Percentiles rank a stretch among this genome's conserved stretches.
phyloP scores from a whole-genome alignment of 164 flowering plant genomes.

The grape (Vitis vinifera) region DNA sequence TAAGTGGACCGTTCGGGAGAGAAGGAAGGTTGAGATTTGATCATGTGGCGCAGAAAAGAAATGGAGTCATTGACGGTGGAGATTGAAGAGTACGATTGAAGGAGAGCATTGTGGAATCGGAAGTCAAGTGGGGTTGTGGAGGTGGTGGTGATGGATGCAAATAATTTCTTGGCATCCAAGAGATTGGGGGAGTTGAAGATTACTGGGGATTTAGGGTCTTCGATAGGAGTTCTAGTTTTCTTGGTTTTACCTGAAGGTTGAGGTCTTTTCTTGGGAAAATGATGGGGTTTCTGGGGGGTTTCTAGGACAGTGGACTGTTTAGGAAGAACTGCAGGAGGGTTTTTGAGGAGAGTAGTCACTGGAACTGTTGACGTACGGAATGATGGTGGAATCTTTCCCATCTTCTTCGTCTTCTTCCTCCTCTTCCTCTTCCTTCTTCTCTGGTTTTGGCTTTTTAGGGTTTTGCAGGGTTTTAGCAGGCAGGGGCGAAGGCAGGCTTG shows the following conservation, averaged over 20 bases:
- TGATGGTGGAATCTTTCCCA: constrained; percentile 52
- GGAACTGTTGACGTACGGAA: constrained; percentile 27
- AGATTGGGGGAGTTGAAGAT: constrained; percentile 52
- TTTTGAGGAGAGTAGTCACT: constrained; percentile 17
- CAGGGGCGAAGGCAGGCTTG: background rate
- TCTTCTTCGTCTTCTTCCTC: constrained; percentile 15
- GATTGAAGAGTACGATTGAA: constrained; percentile 56
- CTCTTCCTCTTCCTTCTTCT: background rate
- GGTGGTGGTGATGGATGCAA: constrained; percentile 42
- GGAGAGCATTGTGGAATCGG: constrained; percentile 57
- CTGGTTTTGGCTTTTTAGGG: constrained; percentile 3
- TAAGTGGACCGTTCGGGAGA: constrained; percentile 65
- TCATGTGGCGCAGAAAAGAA: constrained; percentile 59
- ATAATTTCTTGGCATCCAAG: constrained; percentile 55
- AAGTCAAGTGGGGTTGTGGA: constrained; percentile 22
- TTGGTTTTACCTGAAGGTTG: constrained; percentile 8
- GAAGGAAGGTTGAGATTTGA: constrained; percentile 44
- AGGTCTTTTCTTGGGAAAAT: constrained; percentile 21
- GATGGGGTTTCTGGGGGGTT: constrained; percentile 15
- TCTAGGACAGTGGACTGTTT: background rate
- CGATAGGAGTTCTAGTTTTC: constrained; percentile 10
- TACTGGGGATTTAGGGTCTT: constrained; percentile 1
- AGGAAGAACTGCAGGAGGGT: constrained; percentile 12
- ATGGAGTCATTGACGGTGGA: constrained; percentile 49
- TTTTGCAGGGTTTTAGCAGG: constrained; percentile 16